phyloP scores from a whole-genome alignment of 495 filamentous ascomycete species.

The Penicillium angulare region DNA sequence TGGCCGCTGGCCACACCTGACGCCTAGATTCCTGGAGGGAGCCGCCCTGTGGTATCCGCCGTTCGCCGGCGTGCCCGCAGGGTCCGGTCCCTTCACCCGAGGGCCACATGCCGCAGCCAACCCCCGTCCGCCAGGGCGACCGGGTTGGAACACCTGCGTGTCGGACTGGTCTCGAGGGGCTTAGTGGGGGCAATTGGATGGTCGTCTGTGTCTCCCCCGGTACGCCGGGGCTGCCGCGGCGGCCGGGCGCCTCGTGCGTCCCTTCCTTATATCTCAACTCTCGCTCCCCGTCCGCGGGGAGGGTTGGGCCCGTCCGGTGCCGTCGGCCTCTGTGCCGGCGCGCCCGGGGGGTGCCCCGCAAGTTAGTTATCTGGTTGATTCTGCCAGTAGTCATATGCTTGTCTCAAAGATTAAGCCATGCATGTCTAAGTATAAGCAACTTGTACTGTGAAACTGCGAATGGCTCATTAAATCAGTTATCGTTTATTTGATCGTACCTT shows the following conservation, averaged over 20 bases:
- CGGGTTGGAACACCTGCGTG: conserved; percentile 17
- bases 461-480: conserved; percentile 73
- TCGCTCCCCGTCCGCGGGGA: conserved; percentile 17
- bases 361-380: conserved; percentile 64
- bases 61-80: conserved; percentile 25
- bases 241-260: conserved; percentile 13
- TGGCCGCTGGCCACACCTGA: conserved; percentile 47
- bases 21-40: conserved; percentile 43
- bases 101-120: conserved; percentile 32
- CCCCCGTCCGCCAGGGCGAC: background rate
- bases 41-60: conserved; percentile 32
- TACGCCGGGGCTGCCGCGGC: conserved; percentile 14
- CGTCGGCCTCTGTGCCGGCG: background rate
- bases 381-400: conserved; percentile 72
- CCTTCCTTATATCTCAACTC: conserved; percentile 14
- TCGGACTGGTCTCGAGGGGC: conserved; percentile 40
- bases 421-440: conserved; percentile 71
- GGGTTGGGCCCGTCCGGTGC: background rate
- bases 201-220: conserved; percentile 15
- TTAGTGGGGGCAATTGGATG: conserved; percentile 52
- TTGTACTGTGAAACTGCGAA: conserved; percentile 69
- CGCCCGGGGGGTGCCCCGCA: conserved; percentile 10
- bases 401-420: conserved; percentile 74
- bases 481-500: conserved; percentile 72
- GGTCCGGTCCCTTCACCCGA: conserved; percentile 34